Conservation (phyloP, 164 flowering plant species). For the Vitis vinifera region DNA sequence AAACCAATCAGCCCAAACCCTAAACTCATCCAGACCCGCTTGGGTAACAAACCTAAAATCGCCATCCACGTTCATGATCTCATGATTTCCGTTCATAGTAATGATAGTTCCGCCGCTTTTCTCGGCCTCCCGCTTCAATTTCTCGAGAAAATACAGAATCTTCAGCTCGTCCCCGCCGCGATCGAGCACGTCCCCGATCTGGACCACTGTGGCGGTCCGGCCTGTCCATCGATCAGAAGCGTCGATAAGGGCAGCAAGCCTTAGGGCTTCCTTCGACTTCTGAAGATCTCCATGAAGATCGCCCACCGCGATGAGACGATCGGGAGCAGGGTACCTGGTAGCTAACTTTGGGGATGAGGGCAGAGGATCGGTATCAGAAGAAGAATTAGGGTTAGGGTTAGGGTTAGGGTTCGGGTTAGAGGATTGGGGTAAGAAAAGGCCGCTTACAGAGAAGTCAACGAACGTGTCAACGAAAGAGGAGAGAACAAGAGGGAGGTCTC, state of each 20-base stretch:
- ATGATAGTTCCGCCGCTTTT: slow-evolving; percentile 56
- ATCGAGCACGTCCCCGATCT: slow-evolving; percentile 90
- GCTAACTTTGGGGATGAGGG: slow-evolving; percentile 20
- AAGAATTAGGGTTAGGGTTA: slow-evolving; percentile 7
- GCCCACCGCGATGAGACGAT: slow-evolving; percentile 83
- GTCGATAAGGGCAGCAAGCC: slow-evolving; percentile 68
- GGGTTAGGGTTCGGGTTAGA: slow-evolving; percentile 9
- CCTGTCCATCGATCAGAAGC: slow-evolving; percentile 60
- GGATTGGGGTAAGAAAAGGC: slow-evolving; percentile 42
- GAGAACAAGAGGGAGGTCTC: slow-evolving; percentile 37
- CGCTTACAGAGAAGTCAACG: slow-evolving; percentile 63
- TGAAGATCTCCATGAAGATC: slow-evolving; percentile 91
- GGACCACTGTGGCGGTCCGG: slow-evolving; percentile 73
- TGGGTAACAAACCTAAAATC: slow-evolving; percentile 71
- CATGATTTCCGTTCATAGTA: slow-evolving; percentile 92
- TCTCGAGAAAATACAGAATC: slow-evolving; percentile 76
- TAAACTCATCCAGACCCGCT: slow-evolving; percentile 60
- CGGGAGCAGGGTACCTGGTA: slow-evolving; percentile 55
- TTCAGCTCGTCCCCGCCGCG: slow-evolving; percentile 88
- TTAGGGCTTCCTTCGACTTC: slow-evolving; percentile 64
- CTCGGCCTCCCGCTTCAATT: slow-evolving; percentile 64
- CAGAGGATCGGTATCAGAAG: not conserved
- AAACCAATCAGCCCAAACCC: slow-evolving; percentile 75
- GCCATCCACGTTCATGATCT: slow-evolving; percentile 82
- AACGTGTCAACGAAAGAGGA: slow-evolving; percentile 70